A percentile compares a stretch with the other conserved stretches of the same genome.
These are phyloP conservation scores for Colletotrichum tanaceti DNA, from an alignment of 2,329 filamentous ascomycete genomes.

Conservation along the genomic window DNA sequence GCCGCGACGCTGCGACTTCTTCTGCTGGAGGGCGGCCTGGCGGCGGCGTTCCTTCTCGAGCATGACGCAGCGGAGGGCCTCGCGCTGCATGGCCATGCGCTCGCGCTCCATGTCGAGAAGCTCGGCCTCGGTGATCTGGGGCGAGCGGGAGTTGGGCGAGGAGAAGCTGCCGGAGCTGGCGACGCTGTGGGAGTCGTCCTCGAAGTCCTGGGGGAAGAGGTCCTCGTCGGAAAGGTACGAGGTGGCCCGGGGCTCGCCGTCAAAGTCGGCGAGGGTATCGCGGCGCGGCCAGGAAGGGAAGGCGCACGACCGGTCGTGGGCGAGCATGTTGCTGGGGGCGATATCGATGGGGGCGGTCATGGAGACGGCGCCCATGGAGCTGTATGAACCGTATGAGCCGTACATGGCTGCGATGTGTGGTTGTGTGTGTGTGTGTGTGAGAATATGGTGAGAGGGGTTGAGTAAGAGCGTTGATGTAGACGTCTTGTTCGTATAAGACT, in stretches of 20 bases:
- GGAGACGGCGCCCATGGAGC: slow-evolving; percentile 57
- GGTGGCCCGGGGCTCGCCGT: slow-evolving; percentile 57
- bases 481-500: slow-evolving; percentile 19
- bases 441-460: slow-evolving; percentile 31
- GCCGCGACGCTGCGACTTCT: slow-evolving; percentile 52
- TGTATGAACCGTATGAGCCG: slow-evolving; percentile 63
- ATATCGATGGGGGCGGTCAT: slow-evolving; percentile 60
- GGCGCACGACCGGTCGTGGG: slow-evolving; percentile 61
- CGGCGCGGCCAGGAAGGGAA: slow-evolving; percentile 70
- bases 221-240: slow-evolving; percentile 74
- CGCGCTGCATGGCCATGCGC: slow-evolving; percentile 62
- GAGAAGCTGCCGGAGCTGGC: slow-evolving; percentile 58
- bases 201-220: slow-evolving; percentile 65
- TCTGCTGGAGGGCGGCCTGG: slow-evolving; percentile 48
- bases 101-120: slow-evolving; percentile 63
- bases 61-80: slow-evolving; percentile 62
- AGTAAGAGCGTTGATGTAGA: slow-evolving; percentile 32
- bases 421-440: slow-evolving; percentile 13
- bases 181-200: slow-evolving; percentile 62
- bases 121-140: slow-evolving; percentile 59
- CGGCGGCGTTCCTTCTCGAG: slow-evolving; percentile 67
- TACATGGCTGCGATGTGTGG: slow-evolving; percentile 56
- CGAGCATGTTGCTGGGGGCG: slow-evolving; percentile 53
- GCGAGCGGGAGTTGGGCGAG: slow-evolving; percentile 54
- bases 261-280: slow-evolving; percentile 60